phyloP scores from a whole-genome alignment of 306 rosid genomes.

The Prunus campanulata region DNA sequence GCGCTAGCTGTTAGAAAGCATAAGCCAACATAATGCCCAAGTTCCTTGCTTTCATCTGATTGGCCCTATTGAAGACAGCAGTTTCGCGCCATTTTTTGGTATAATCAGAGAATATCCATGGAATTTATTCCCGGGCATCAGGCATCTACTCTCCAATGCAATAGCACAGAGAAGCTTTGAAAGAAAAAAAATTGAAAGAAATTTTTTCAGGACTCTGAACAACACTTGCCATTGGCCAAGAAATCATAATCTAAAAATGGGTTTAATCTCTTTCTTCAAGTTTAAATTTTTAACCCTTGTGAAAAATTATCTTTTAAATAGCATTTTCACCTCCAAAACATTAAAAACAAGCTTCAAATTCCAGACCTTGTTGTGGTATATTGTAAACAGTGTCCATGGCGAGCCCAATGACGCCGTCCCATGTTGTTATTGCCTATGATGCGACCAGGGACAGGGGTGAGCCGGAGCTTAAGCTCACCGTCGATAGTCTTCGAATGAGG shows the following conservation, averaged over 20 bases:
- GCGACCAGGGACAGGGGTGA: constrained; percentile 53
- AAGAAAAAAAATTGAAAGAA: background rate
- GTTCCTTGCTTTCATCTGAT: background rate
- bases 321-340: background rate
- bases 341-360: constrained; percentile 9
- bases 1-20: background rate
- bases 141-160: background rate
- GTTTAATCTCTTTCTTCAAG: background rate
- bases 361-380: constrained; percentile 5
- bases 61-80: constrained; percentile 12
- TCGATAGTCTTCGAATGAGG: constrained; percentile 23
- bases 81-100: constrained; percentile 4
- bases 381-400: constrained; percentile 28
- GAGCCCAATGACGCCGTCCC: constrained; percentile 29
- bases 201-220: background rate
- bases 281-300: too few relatives aligned
- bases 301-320: background rate
- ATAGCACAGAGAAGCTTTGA: background rate
- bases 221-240: background rate
- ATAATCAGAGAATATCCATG: constrained; percentile 9
- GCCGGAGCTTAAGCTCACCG: constrained; percentile 39
- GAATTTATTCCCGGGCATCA: background rate
- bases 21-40: background rate
- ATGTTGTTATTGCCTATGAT: constrained; percentile 58
- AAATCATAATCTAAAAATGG: background rate